Evolutionary conservation across 2,329 filamentous ascomycete species (phyloP), one percentile per base, ranked within the genome.

Genomic region (Fusarium palustre): DNA sequence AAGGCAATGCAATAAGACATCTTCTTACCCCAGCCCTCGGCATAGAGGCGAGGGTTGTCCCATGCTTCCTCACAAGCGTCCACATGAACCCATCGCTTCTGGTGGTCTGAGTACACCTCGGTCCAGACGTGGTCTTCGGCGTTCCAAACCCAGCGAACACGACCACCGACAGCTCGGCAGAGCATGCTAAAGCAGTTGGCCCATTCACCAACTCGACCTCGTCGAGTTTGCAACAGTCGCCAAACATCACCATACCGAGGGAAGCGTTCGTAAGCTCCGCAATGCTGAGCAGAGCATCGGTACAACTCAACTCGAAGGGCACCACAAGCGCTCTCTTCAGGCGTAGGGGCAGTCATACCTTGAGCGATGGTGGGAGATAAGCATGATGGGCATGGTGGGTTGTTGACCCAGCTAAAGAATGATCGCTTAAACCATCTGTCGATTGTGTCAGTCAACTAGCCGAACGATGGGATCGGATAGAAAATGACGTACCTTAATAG

Each of bases 141-240:
- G 74, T 98, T 98, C 96, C 96, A 99, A 13, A 99, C 92, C 96
- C 96, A 99, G 75, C 96, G 89, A 25, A 97, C 94, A 65, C 95
- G 88, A 64, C 92, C 92, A 50, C 95, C 95, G 16, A 98, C 89
- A 7, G 96, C 96, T 64, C 95, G 89, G 84, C 95, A 98, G 54
- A 99, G 87, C 96, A 98, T 98, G 82, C 91, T 95, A 82, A 99
- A 99, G 85, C 94, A 97, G 81, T 97, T 98, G 71, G 93, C 94
- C 94, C 96, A 98, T 82, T 99, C 96, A 66, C 96, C 96, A 65
- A 91, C 91, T 72, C 96, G 90, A 36, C 96, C 96, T 72, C 92
- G 88, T 72, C 92, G 86, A 30, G 93, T 97, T 79, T 97, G 92
- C 43, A 99, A 83, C 64, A 98, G 82, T 52, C 94, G 91, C 90